Conservation (phyloP, 345 rosid genomes). For the Passiflora organensis region DNA sequence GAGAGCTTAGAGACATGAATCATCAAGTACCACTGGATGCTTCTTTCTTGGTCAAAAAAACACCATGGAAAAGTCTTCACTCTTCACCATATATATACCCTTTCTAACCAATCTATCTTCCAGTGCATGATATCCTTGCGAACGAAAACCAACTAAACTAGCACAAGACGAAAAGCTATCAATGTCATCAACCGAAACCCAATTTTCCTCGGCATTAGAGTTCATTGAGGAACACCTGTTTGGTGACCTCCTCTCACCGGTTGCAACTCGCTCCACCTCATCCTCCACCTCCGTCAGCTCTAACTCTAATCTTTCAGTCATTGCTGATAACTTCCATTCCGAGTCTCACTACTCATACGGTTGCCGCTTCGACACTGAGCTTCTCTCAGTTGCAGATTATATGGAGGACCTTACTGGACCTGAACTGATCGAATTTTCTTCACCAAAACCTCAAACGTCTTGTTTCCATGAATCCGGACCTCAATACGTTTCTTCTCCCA, state of each 20-base stretch:
- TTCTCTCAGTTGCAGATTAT: too few relatives aligned
- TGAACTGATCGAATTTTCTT: slow-evolving; percentile 9
- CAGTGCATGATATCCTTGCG: too few relatives aligned
- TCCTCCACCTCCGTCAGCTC: too few relatives aligned
- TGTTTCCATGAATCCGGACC: too few relatives aligned
- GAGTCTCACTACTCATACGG: not conserved
- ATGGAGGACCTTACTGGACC: too few relatives aligned
- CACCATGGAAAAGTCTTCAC: too few relatives aligned
- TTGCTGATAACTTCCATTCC: too few relatives aligned
- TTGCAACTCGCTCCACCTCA: not conserved
- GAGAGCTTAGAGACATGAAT: not conserved
- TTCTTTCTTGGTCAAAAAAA: not conserved
- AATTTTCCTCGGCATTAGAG: slow-evolving; percentile 27
- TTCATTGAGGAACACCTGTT: slow-evolving; percentile 51
- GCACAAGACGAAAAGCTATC: not conserved
- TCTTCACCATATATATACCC: too few relatives aligned
- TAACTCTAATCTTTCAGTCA: too few relatives aligned
- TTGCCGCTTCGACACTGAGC: slow-evolving; percentile 29
- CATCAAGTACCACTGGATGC: not conserved
- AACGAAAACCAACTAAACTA: too few relatives aligned
- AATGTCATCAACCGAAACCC: not conserved
- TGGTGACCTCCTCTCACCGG: slow-evolving; percentile 31
- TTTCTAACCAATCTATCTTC: not conserved
- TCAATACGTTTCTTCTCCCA: not conserved
- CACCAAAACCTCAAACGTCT: not conserved